These are phyloP conservation scores for Dactylellina sp. DNA, from an alignment of 2,329 filamentous ascomycete species.

Conservation along the genomic window DNA sequence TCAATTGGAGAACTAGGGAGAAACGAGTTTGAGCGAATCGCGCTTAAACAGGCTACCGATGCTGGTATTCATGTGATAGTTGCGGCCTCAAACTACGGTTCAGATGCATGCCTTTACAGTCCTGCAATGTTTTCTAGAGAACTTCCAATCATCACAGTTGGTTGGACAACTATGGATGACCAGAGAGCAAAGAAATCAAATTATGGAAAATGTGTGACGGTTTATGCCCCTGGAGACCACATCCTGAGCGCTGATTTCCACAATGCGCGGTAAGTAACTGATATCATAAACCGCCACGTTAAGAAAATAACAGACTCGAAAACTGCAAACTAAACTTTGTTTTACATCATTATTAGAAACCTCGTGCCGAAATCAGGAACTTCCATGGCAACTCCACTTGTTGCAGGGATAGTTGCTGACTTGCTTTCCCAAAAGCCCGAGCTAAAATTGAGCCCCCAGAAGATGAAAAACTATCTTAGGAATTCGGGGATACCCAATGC, in stretches of 20 bases:
- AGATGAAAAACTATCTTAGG: constrained; percentile 54
- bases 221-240: constrained; percentile 70
- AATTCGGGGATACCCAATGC: neutral
- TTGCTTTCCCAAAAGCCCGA: constrained; percentile 26
- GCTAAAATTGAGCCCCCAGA: constrained; percentile 50
- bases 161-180: constrained; percentile 63
- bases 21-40: constrained; percentile 66
- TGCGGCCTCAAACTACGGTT: constrained; percentile 64
- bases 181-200: constrained; percentile 64
- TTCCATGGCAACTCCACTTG: constrained; percentile 35
- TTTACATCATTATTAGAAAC: constrained; percentile 63
- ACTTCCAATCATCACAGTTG: constrained; percentile 64
- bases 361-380: constrained; percentile 62
- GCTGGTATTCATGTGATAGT: constrained; percentile 64
- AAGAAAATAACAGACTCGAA: too few species aligned
- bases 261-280: neutral
- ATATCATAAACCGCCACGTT: neutral
- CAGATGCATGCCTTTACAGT: constrained; percentile 57
- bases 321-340: neutral
- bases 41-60: constrained; percentile 66
- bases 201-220: constrained; percentile 68
- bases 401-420: constrained; percentile 24
- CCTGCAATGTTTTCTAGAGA: constrained; percentile 64
- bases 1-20: constrained; percentile 67
- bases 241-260: constrained; percentile 66